Evolutionary conservation across 129 eudicot species (phyloP), one percentile per base, ranked within the genome.

Genomic region (Ambrosia trifida): DNA sequence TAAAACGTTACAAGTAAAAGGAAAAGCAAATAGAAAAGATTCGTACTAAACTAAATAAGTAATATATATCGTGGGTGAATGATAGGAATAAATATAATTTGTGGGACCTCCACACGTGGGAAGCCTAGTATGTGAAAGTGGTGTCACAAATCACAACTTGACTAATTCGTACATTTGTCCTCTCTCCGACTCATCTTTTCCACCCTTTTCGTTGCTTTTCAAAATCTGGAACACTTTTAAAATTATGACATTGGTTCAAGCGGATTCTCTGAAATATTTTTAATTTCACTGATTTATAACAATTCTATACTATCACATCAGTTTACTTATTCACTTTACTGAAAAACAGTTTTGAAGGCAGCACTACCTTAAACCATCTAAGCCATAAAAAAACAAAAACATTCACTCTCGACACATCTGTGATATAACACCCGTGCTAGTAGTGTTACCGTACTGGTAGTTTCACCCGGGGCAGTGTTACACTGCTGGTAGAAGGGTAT

Each of bases 71-170:
- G 33, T 58, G 62, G 30, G 62, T 56, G 58, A 52, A 31, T 56
- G 58, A 52, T 52, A 30, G 17, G 64, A 58, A 58, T 57, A 57
- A 58, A 28, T 30, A 30, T 58, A 58, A 58, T 28, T 28, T 11
- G 64, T 58, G 40, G 18, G 64, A 5, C 64, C 64, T 30, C 16
- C 18, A 17, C 64, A 58, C 40, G 64, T 58, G 64, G 56, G 31
- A 53, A 53, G 60, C 60, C 13, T 17, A 53, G 30, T 58, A 28
- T 58, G 64, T 58, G 64, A 58, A 58, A 58, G 64, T 58, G 64
- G 64, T 58, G 64, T 58, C 40, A 58, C 40, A 30, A 58, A 58
- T 58, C 64, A 58, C 64, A 58, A 58, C 64, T 58, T 58, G 40
- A 58, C 17, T 19, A 4, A 58, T 28, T 58, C 14, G 40, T 12